Evolutionary conservation across 495 filamentous ascomycete species (phyloP), one percentile per base, ranked within the genome.

Genomic region (Evansstolkia leycettana): DNA sequence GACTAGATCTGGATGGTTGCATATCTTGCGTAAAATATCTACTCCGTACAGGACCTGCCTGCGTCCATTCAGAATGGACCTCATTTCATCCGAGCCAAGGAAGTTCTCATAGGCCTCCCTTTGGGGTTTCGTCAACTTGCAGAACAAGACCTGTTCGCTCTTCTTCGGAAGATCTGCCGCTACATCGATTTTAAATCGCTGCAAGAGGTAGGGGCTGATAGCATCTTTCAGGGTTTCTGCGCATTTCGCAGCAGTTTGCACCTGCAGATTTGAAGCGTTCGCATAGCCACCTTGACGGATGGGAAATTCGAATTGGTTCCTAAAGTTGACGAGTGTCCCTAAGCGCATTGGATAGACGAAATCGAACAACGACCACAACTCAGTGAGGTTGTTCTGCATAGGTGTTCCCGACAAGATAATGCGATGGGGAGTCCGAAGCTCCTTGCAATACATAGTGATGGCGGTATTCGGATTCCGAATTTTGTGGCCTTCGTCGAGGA

Each of bases 401-500:
- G 90, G 90, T 1, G 90, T 98, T 6, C 90, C 90, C 0, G 90
- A 95, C 4, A 96, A 65, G 39, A 98, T 96, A 33, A 96, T 66
- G 17, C 90, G 78, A 51, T 96, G 88, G 2, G 77, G 68, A 5
- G 90, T 96, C 20, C 76, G 69, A 10, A 98, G 66, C 47, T 92
- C 82, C 51, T 96, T 96, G 69, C 83, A 93, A 46, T 83, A 80
- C 31, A 94, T 81, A 0, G 90, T 94, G 37, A 95, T 87, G 0
- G 75, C 77, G 3, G 88, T 82, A 48, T 96, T 87, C 2, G 90
- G 90, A 49, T 96, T 96, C 14, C 88, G 76, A 41, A 98, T 98
- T 58, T 93, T 94, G 58, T 98, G 90, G 7, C 90, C 90, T 65
- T 98, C 90, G 34, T 98, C 90, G 2, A 98, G 74, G 12, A 96